phyloP scores from a whole-genome alignment of 441 rosid genomes.

The Eugenia klotzschiana region DNA sequence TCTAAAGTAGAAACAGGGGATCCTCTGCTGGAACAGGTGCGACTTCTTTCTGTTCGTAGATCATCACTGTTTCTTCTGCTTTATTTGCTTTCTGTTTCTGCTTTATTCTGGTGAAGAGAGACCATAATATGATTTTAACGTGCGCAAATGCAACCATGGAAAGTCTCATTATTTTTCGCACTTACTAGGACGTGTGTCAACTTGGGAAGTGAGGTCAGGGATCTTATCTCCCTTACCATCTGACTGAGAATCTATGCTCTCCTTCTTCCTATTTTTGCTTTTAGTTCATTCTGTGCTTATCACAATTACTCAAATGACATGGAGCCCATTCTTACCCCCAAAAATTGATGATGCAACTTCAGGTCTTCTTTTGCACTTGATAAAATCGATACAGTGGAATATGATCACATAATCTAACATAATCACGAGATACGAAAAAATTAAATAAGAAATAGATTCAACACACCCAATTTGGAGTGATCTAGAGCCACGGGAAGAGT shows the following conservation, averaged over 20 bases:
- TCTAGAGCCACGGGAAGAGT: no score
- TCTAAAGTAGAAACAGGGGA: background rate
- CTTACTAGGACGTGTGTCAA: no score
- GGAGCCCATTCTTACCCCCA: background rate
- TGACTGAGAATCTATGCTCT: no score
- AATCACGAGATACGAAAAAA: no score
- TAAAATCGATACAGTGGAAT: no score
- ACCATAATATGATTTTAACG: background rate
- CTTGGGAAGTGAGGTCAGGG: background rate
- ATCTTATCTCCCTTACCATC: background rate
- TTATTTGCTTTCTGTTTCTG: background rate
- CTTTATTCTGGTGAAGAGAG: no score
- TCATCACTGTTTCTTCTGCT: background rate
- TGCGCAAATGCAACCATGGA: background rate
- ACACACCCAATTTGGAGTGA: no score
- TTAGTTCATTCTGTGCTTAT: background rate
- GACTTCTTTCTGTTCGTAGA: background rate
- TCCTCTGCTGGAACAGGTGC: background rate
- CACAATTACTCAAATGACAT: background rate
- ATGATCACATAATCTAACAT: background rate
- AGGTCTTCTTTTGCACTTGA: background rate
- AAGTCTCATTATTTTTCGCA: background rate
- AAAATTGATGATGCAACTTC: background rate
- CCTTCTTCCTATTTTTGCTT: no score
- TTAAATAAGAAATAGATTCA: no score